Percentiles rank a stretch among this genome's conserved stretches.
Conservation (phyloP, 768 basidiomycete genomes). For the Nevesoporus exiguus region DNA sequence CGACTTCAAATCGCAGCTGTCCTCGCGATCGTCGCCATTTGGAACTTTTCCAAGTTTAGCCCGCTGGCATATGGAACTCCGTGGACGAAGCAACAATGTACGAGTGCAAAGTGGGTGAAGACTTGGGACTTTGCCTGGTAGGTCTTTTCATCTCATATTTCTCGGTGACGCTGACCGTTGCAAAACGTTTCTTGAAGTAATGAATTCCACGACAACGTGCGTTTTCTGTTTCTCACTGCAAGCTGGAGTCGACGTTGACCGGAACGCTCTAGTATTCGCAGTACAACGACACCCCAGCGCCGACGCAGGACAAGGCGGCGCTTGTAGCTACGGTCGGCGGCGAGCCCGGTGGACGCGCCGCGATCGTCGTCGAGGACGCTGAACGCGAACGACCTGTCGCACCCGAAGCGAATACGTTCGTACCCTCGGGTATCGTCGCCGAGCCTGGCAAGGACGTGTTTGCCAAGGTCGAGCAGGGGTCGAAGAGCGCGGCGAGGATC, state of each 20-base stretch:
- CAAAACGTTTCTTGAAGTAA: slow-evolving; percentile 37
- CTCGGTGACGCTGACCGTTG: background rate
- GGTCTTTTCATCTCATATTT: slow-evolving; percentile 13
- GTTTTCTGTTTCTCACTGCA: slow-evolving; percentile 22
- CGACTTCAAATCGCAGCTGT: slow-evolving; percentile 80
- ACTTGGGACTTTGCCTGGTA: slow-evolving; percentile 97
- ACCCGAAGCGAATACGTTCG: slow-evolving; percentile 33
- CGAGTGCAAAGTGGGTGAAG: slow-evolving; percentile 77
- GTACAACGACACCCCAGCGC: slow-evolving; percentile 40
- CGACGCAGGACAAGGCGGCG: slow-evolving; percentile 38
- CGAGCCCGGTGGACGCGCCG: slow-evolving; percentile 49
- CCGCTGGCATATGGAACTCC: slow-evolving; percentile 79
- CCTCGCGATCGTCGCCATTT: slow-evolving; percentile 67
- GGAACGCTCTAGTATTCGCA: slow-evolving; percentile 48
- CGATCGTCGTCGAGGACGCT: slow-evolving; percentile 51
- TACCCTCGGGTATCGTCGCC: slow-evolving; percentile 49
- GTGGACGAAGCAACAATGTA: slow-evolving; percentile 84
- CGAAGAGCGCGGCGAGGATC: slow-evolving; percentile 39
- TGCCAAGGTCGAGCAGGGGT: slow-evolving; percentile 45
- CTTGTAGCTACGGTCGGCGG: slow-evolving; percentile 49
- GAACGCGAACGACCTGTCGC: slow-evolving; percentile 1
- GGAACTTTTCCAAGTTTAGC: slow-evolving; percentile 75
- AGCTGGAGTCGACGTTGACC: background rate
- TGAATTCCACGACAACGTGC: slow-evolving; percentile 66
- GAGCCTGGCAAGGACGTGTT: slow-evolving; percentile 80